phyloP scores from a whole-genome alignment of 306 rosid species.

The Castanospermum australe region DNA sequence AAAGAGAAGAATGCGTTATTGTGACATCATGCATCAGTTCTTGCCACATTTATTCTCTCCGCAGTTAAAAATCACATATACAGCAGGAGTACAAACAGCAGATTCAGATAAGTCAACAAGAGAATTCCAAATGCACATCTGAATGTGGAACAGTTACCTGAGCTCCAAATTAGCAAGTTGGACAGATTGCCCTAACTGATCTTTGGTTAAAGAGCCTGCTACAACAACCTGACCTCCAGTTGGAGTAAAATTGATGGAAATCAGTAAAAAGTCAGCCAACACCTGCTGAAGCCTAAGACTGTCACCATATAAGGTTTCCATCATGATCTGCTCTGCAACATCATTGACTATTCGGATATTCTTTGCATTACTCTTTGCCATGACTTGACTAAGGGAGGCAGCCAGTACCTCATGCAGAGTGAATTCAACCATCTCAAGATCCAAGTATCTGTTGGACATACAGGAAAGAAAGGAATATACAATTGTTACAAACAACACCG shows the following conservation, averaged over 20 bases:
- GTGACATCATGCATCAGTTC: neutral
- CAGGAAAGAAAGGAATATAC: conserved; percentile 2
- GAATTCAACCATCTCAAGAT: conserved; percentile 91
- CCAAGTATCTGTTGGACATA: conserved; percentile 57
- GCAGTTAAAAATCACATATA: neutral
- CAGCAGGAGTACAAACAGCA: neutral
- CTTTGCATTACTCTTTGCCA: conserved; percentile 56
- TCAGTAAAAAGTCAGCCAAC: conserved; percentile 68
- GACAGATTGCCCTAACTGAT: conserved; percentile 76
- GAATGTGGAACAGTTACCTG: conserved; percentile 49
- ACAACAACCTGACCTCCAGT: conserved; percentile 66
- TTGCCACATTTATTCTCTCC: neutral
- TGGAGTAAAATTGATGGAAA: conserved; percentile 62
- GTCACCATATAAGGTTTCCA: conserved; percentile 75
- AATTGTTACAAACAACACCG: conserved; percentile 3
- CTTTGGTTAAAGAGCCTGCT: conserved; percentile 62
- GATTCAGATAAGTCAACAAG: neutral
- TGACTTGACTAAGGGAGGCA: conserved; percentile 77
- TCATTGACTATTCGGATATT: conserved; percentile 64
- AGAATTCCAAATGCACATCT: neutral
- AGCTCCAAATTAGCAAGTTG: conserved; percentile 77
- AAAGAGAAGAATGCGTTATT: neutral
- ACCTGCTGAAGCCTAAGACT: conserved; percentile 87
- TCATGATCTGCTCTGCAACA: conserved; percentile 48
- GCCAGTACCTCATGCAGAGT: conserved; percentile 69